A percentile compares a stretch with the other conserved stretches of the same genome.
phyloP scores from a whole-genome alignment of 106 monocot species.

The Xerophyta viscosa region DNA sequence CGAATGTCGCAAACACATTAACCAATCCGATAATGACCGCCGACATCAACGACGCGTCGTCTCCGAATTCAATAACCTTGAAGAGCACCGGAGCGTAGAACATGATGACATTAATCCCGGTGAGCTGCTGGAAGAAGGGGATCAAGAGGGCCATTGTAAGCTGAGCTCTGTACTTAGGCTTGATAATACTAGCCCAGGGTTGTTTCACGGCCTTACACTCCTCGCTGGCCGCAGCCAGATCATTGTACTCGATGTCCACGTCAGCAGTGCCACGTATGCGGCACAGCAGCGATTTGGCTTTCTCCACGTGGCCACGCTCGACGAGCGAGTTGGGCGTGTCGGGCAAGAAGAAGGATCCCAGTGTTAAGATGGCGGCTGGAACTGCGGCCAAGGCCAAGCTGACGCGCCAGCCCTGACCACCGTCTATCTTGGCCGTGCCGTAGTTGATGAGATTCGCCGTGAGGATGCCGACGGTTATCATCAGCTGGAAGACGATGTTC shows the following conservation, averaged over 20 bases:
- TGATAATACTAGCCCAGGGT: constrained; percentile 39
- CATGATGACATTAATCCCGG: constrained; percentile 81
- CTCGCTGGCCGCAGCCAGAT: constrained; percentile 45
- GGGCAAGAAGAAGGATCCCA: constrained; percentile 55
- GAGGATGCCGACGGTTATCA: constrained; percentile 67
- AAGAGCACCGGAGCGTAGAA: constrained; percentile 87
- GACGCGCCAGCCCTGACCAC: constrained; percentile 65
- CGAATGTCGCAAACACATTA: constrained; percentile 45
- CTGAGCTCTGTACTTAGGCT: constrained; percentile 46
- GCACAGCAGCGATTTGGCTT: constrained; percentile 37
- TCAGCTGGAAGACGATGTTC: constrained; percentile 67
- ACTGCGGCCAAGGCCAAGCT: constrained; percentile 57
- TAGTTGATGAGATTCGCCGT: constrained; percentile 64
- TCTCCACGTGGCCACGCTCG: constrained; percentile 39
- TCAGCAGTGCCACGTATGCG: constrained; percentile 56
- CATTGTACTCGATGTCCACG: constrained; percentile 39
- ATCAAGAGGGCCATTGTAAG: constrained; percentile 60
- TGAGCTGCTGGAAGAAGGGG: constrained; percentile 79
- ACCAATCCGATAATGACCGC: constrained; percentile 61
- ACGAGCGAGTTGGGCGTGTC: constrained; percentile 82
- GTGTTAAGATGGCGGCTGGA: constrained; percentile 54
- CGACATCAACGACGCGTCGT: constrained; percentile 54
- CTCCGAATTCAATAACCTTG: constrained; percentile 63
- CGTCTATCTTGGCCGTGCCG: constrained; percentile 48
- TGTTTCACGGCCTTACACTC: constrained; percentile 37